Conservation (phyloP, 495 filamentous ascomycete species). For the Penicillium ochrochloron region DNA sequence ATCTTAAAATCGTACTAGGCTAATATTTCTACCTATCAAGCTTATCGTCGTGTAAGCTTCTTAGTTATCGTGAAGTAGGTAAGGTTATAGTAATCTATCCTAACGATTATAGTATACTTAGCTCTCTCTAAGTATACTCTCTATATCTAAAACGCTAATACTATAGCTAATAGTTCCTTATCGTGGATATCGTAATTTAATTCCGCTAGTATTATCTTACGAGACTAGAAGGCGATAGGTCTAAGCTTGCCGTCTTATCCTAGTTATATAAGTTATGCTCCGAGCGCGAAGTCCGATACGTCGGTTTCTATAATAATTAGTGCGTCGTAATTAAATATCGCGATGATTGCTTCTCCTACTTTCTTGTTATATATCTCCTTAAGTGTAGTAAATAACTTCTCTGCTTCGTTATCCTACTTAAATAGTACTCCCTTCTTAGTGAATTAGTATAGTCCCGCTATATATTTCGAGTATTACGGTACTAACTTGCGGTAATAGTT, state of each 20-base stretch:
- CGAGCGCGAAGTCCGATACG: background rate
- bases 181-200: slow-evolving; percentile 1
- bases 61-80: background rate
- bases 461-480: background rate
- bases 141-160: slow-evolving; percentile 5
- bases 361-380: slow-evolving; percentile 7
- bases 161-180: slow-evolving; percentile 14
- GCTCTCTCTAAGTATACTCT: slow-evolving; percentile 6
- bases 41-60: slow-evolving; percentile 6
- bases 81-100: slow-evolving; percentile 8
- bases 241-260: slow-evolving; percentile 2
- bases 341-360: background rate
- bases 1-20: slow-evolving; percentile 8
- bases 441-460: background rate
- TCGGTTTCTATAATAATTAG: slow-evolving; percentile 8
- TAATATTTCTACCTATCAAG: slow-evolving; percentile 5
- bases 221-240: slow-evolving; percentile 7
- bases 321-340: background rate
- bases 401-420: background rate
- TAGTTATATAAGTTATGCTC: slow-evolving; percentile 7
- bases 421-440: slow-evolving; percentile 8
- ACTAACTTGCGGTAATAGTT: slow-evolving; percentile 1
- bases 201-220: slow-evolving; percentile 2
- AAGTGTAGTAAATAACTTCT: background rate
- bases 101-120: slow-evolving; percentile 6